Percentiles rank a stretch among this genome's conserved stretches.
These are phyloP conservation scores for Boletus rex-veris DNA, from an alignment of 768 basidiomycete species.

Conservation along the genomic window DNA sequence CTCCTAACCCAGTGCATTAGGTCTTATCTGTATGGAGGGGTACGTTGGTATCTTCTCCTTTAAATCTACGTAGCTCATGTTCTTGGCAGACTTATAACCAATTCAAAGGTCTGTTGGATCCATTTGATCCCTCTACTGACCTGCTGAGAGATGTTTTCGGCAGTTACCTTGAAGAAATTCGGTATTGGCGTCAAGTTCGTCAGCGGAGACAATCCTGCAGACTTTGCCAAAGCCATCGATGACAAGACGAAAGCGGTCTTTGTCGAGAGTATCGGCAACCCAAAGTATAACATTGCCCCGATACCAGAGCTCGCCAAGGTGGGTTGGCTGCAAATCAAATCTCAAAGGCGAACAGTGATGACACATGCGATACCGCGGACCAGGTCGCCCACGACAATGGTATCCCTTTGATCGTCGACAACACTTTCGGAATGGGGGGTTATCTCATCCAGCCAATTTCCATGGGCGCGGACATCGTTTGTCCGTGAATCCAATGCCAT, in stretches of 20 bases:
- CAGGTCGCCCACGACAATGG: constrained; percentile 68
- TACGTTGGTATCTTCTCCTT: background rate
- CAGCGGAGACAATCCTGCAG: constrained; percentile 48
- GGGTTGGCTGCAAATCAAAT: background rate
- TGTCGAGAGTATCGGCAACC: constrained; percentile 79
- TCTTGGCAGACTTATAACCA: constrained; percentile 17
- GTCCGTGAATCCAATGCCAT: constrained; percentile 28
- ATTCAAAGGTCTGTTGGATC: constrained; percentile 12
- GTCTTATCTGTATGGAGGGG: constrained; percentile 21
- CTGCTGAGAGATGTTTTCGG: background rate
- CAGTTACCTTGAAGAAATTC: constrained; percentile 20
- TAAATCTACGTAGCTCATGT: no score
- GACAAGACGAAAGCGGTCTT: constrained; percentile 74
- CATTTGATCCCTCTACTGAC: no score
- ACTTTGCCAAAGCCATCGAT: constrained; percentile 66
- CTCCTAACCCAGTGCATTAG: background rate
- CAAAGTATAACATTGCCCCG: constrained; percentile 64
- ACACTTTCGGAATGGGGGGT: constrained; percentile 70
- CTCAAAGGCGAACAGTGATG: background rate
- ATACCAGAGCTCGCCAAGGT: constrained; percentile 70
- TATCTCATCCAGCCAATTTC: constrained; percentile 70
- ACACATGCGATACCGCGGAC: background rate
- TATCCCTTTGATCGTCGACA: constrained; percentile 79
- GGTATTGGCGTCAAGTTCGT: constrained; percentile 43
- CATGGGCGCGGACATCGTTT: constrained; percentile 74